Base-by-base conservation (phyloP, 2,329 filamentous ascomycete genomes). In the Colletotrichum trifolii region DNA sequence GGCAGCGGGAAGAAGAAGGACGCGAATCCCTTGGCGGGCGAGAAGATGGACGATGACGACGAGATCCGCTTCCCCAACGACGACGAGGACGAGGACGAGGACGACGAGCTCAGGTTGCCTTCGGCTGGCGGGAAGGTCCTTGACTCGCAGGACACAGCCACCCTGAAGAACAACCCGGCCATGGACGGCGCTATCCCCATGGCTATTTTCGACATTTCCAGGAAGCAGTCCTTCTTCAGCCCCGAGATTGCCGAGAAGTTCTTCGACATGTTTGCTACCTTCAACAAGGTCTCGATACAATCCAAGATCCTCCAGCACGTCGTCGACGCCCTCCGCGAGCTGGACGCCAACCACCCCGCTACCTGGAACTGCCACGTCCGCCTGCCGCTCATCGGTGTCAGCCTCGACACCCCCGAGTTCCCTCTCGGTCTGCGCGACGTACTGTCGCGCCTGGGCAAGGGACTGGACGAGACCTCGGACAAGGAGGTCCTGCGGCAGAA, bases 181-280 rank as follows among this genome's bases (percentile, higher is more conserved):
- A 84, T 97, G 68, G 92, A 91, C 66, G 96, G 96, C n/a, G 96
- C 93, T 13, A 97, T 99, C 70, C 94, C 96, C 2, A 86, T 94
- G 60, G 94, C 95, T 43, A 92, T 99, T 52, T 97, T 97, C 73
- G 93, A 97, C 72, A 88, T 93, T 25, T 90, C 94, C 6, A 89
- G 89, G 80, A 93, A 91, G 75, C 90, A 97, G 71, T 86, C 91
- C 56, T 89, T 91, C 69, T 88, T 90, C 74, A 87, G 86, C 65
- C 78, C 88, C 2, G 80, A 82, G 1, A 83, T 93, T 7, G 93
- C 89, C 3, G 89, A 91, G 71, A 80, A 85, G 25, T 97, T 97
- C 78, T 98, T 96, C 77, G 82, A 91, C 72, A 86, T 96, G 79
- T 91, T 97, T 69, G 82, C 87, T 2, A 81, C 83, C 6, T 97